Evolutionary conservation across 1,284 basidiomycete genomes (phyloP).

Genomic region (Irpex sp.): DNA sequence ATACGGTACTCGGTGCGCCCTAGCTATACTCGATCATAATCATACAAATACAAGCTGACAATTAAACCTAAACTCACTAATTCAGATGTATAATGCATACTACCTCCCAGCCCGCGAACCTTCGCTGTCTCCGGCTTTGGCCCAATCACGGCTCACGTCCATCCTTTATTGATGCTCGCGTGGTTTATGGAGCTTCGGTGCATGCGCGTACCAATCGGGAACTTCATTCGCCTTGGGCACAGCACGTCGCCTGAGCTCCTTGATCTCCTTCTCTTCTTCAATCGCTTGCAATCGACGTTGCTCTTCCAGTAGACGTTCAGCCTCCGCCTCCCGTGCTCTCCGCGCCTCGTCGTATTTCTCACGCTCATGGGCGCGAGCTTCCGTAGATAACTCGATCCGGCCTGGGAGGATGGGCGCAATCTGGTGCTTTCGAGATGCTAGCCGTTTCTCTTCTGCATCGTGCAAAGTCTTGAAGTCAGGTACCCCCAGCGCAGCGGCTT

Average conservation of each 20-base stretch:
- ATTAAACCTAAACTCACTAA: not conserved
- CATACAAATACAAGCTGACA: not conserved
- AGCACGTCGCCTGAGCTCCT: slow-evolving; percentile 53
- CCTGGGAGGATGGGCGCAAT: slow-evolving; percentile 44
- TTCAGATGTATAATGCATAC: not conserved
- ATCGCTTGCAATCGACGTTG: slow-evolving; percentile 39
- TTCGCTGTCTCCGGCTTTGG: not conserved
- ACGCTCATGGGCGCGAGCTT: slow-evolving; percentile 53
- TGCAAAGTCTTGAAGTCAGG: slow-evolving; percentile 56
- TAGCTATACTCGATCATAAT: slow-evolving; percentile 1
- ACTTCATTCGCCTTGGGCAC: slow-evolving; percentile 68
- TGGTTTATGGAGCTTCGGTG: slow-evolving; percentile 38
- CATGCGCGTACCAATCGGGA: slow-evolving; percentile 70
- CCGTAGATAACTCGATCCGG: slow-evolving; percentile 47
- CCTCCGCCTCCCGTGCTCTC: slow-evolving; percentile 51
- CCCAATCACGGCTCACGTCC: not conserved
- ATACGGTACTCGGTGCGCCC: not conserved
- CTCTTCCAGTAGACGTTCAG: slow-evolving; percentile 39
- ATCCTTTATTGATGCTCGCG: slow-evolving; percentile 12
- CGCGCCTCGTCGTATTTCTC: slow-evolving; percentile 58
- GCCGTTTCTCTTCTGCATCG: slow-evolving; percentile 41
- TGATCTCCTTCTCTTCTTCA: slow-evolving; percentile 55
- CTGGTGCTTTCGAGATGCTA: slow-evolving; percentile 41
- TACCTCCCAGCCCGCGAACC: not conserved
- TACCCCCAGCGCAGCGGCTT: slow-evolving; percentile 26